These are phyloP conservation scores for Ganoderma resinaceum DNA, from an alignment of 1,284 basidiomycete species.

Conservation along the genomic window DNA sequence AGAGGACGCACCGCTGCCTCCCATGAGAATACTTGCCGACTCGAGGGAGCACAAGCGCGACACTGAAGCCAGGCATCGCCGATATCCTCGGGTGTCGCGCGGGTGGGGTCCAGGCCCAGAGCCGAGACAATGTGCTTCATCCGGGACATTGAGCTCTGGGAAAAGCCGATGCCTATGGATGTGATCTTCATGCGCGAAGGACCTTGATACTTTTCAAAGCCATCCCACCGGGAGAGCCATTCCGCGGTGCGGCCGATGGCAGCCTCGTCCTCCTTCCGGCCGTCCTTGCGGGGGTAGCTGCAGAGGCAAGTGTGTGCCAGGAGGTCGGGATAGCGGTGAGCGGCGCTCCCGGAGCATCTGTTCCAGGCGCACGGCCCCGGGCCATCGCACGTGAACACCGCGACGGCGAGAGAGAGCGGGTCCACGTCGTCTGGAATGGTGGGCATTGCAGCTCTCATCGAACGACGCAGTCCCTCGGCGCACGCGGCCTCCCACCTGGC, in stretches of 20 bases:
- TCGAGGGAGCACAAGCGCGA: not conserved
- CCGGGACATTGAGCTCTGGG: not conserved
- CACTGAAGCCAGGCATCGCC: not conserved
- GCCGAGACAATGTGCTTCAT: not conserved
- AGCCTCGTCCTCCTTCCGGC: not conserved
- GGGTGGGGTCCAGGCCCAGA: not conserved
- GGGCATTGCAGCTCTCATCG: not conserved
- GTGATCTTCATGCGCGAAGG: not conserved
- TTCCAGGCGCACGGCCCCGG: no score
- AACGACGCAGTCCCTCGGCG: not conserved
- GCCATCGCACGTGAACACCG: not conserved
- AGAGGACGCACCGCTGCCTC: not conserved
- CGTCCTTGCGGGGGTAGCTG: not conserved
- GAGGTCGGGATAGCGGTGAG: not conserved
- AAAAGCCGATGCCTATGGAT: not conserved
- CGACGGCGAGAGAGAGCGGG: conserved; percentile 1
- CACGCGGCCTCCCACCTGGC: not conserved
- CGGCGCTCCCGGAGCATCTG: not conserved
- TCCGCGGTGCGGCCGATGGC: not conserved
- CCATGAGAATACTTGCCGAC: not conserved
- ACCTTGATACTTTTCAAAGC: not conserved
- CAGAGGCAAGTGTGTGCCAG: not conserved
- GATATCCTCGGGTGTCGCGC: not conserved
- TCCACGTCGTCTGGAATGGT: not conserved
- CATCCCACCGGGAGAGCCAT: not conserved